Percentiles rank a stretch among this genome's conserved stretches.
Evolutionary conservation across 768 basidiomycete species (phyloP).

Genomic region (Lentinus tigrinus): DNA sequence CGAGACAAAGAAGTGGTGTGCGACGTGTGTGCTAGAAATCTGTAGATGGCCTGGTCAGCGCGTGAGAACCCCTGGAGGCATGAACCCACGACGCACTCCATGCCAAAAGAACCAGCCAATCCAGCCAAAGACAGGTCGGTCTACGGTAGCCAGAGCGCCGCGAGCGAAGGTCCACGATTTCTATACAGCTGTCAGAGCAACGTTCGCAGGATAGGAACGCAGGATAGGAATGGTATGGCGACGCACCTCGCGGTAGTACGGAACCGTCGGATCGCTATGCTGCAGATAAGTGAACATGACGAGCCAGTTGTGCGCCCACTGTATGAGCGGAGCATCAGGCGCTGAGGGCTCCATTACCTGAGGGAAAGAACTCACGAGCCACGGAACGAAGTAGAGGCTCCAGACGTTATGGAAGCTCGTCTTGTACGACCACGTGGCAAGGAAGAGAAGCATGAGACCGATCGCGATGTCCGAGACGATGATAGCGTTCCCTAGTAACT

Average conservation of each 20-base stretch:
- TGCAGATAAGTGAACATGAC: conserved; percentile 29
- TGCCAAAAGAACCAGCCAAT: conserved; percentile 32
- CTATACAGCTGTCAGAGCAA: conserved; percentile 6
- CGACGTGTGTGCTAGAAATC: conserved; percentile 32
- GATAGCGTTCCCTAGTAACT: conserved; percentile 24
- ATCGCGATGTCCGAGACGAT: conserved; percentile 45
- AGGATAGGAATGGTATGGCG: background rate
- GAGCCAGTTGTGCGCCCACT: conserved; percentile 45
- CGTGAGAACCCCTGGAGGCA: background rate
- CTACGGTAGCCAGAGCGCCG: conserved; percentile 32
- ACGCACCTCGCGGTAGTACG: conserved; percentile 21
- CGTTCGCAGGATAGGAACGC: background rate
- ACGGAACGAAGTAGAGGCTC: conserved; percentile 47
- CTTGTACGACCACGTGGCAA: conserved; percentile 31
- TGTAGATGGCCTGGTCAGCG: conserved; percentile 1
- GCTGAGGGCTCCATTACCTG: background rate
- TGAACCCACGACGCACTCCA: conserved; percentile 16
- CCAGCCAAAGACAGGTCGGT: conserved; percentile 34
- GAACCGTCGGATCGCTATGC: conserved; percentile 27
- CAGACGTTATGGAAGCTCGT: conserved; percentile 34
- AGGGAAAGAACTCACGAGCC: conserved; percentile 39
- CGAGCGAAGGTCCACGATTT: conserved; percentile 26
- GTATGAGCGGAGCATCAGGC: background rate
- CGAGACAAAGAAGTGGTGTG: conserved; percentile 32
- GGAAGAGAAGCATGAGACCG: conserved; percentile 35